Conservation (phyloP, 2,329 filamentous ascomycete genomes). For the Nemania sp. region DNA sequence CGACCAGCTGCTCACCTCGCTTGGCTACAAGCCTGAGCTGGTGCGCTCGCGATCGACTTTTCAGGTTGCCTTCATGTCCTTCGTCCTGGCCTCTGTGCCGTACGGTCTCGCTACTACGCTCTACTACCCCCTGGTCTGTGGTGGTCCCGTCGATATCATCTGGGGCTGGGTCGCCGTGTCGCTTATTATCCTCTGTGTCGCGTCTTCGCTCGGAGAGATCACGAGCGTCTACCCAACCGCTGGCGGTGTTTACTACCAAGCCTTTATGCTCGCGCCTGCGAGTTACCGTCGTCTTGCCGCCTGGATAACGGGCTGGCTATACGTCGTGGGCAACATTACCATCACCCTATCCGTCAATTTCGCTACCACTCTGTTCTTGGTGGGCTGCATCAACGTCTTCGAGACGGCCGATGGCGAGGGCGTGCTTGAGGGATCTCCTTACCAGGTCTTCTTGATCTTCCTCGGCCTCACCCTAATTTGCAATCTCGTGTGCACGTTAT, state of each 20-base stretch:
- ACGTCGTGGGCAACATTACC: slow-evolving; percentile 78
- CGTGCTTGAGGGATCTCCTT: slow-evolving; percentile 54
- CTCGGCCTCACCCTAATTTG: slow-evolving; percentile 67
- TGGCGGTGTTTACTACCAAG: slow-evolving; percentile 78
- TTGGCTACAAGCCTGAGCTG: slow-evolving; percentile 70
- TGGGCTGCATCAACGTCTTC: slow-evolving; percentile 60
- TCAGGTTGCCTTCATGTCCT: slow-evolving; percentile 75
- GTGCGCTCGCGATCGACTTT: slow-evolving; percentile 66
- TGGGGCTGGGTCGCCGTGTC: slow-evolving; percentile 74
- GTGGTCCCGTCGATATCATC: slow-evolving; percentile 70
- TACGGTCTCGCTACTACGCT: slow-evolving; percentile 74
- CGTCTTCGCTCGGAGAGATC: slow-evolving; percentile 71
- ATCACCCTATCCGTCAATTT: slow-evolving; percentile 85
- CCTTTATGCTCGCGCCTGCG: slow-evolving; percentile 70
- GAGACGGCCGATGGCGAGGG: slow-evolving; percentile 47
- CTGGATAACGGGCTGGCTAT: slow-evolving; percentile 77
- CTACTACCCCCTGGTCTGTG: slow-evolving; percentile 66
- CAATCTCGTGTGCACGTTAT: slow-evolving; percentile 67
- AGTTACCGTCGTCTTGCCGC: slow-evolving; percentile 64
- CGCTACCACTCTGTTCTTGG: slow-evolving; percentile 68
- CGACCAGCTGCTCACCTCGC: slow-evolving; percentile 63
- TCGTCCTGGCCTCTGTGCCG: slow-evolving; percentile 74
- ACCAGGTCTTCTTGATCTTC: slow-evolving; percentile 74
- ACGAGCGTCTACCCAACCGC: slow-evolving; percentile 77
- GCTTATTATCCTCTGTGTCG: slow-evolving; percentile 71